A percentile compares a stretch with the other conserved stretches of the same genome.
Conservation (phyloP, 2,329 filamentous ascomycete genomes). For the Alternaria triticimaculans region DNA sequence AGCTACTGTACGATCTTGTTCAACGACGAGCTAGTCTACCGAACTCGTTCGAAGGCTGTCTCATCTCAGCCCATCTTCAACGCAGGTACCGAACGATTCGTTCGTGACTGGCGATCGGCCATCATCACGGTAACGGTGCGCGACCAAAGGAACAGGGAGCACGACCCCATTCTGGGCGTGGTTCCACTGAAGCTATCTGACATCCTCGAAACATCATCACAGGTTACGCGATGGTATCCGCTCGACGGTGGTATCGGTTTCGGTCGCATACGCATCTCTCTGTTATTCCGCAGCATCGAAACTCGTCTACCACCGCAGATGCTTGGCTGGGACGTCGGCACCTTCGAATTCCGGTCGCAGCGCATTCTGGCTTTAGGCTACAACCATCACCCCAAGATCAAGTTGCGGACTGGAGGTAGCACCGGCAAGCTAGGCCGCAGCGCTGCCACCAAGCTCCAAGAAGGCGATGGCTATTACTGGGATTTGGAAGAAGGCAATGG, state of each 20-base stretch:
- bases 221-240: slow-evolving; percentile 93
- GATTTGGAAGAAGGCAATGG: slow-evolving; percentile 60
- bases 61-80: slow-evolving; percentile 97
- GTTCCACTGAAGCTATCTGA: slow-evolving; percentile 88
- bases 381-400: slow-evolving; percentile 69
- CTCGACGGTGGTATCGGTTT: slow-evolving; percentile 91
- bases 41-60: slow-evolving; percentile 92
- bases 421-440: slow-evolving; percentile 71
- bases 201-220: slow-evolving; percentile 84
- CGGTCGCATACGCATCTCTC: slow-evolving; percentile 83
- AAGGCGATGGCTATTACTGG: slow-evolving; percentile 67
- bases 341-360: slow-evolving; percentile 83
- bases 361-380: slow-evolving; percentile 71
- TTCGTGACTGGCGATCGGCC: slow-evolving; percentile 89
- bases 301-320: slow-evolving; percentile 82
- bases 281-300: slow-evolving; percentile 90
- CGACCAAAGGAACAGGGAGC: slow-evolving; percentile 86
- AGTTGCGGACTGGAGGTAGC: slow-evolving; percentile 83
- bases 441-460: slow-evolving; percentile 65
- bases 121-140: slow-evolving; percentile 89
- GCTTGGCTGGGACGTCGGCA: slow-evolving; percentile 93
- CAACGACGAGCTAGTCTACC: slow-evolving; percentile 90
- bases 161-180: slow-evolving; percentile 92
- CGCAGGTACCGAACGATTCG: slow-evolving; percentile 89
- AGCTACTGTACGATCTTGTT: slow-evolving; percentile 92